Conservation (phyloP, 2,329 filamentous ascomycete species). For the Nannizzia gypsea region DNA sequence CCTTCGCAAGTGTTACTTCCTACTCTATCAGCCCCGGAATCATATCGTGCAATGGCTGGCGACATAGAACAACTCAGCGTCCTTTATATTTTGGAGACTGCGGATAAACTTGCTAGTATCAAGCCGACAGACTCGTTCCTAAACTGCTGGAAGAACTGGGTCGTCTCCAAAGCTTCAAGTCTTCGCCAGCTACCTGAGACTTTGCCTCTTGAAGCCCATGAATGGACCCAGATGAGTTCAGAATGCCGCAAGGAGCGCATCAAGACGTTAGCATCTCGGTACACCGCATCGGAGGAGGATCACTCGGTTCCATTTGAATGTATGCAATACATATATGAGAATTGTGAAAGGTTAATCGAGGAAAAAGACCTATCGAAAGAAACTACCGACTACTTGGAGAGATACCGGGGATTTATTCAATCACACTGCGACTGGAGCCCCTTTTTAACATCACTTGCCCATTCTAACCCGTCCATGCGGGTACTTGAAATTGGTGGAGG, state of each 20-base stretch:
- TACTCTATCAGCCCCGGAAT: neutral
- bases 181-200: neutral
- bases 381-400: neutral
- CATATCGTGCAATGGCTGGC: neutral
- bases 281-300: neutral
- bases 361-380: neutral
- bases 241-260: neutral
- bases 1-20: neutral
- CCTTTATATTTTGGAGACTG: neutral
- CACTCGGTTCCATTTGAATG: neutral
- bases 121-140: neutral
- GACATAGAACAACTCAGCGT: neutral
- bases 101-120: neutral
- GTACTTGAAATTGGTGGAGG: conserved; percentile 16
- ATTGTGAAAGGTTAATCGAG: neutral
- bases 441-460: neutral
- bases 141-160: neutral
- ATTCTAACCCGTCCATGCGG: conserved; percentile 12
- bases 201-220: neutral
- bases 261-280: neutral
- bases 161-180: neutral
- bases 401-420: neutral
- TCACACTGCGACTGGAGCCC: neutral
- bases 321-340: neutral
- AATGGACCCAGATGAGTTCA: neutral